Conservation (phyloP, 345 rosid species). For the Trapa incisa region DNA sequence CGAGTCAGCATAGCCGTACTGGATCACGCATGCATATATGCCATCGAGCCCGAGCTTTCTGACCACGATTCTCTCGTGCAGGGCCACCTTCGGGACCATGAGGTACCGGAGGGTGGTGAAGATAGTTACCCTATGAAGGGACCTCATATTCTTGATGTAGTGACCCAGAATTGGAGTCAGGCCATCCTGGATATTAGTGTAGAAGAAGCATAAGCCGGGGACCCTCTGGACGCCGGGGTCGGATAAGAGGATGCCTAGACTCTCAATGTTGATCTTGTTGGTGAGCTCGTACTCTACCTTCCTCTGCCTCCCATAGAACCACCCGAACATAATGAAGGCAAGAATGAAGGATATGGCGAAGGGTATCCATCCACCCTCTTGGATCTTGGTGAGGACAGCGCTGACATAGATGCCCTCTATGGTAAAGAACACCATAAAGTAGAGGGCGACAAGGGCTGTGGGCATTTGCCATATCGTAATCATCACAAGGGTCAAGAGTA, state of each 20-base stretch:
- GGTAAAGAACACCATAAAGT: slow-evolving; percentile 45
- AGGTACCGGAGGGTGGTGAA: slow-evolving; percentile 58
- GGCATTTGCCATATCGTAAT: slow-evolving; percentile 80
- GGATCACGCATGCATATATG: slow-evolving; percentile 45
- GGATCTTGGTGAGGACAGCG: slow-evolving; percentile 58
- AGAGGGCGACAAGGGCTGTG: slow-evolving; percentile 38
- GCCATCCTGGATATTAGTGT: slow-evolving; percentile 73
- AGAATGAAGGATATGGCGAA: slow-evolving; percentile 68
- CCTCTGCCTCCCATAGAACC: slow-evolving; percentile 83
- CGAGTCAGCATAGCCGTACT: slow-evolving; percentile 56
- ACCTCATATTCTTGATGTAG: slow-evolving; percentile 62
- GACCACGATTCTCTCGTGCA: slow-evolving; percentile 34
- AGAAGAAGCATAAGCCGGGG: slow-evolving; percentile 73
- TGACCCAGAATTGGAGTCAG: slow-evolving; percentile 71
- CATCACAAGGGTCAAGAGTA: slow-evolving; percentile 68
- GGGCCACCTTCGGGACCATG: slow-evolving; percentile 49
- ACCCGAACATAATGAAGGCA: slow-evolving; percentile 71
- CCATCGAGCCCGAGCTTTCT: slow-evolving; percentile 30
- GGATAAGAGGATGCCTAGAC: slow-evolving; percentile 40
- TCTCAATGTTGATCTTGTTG: slow-evolving; percentile 45
- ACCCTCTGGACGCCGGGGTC: slow-evolving; percentile 64
- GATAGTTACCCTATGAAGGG: slow-evolving; percentile 66
- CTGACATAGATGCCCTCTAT: slow-evolving; percentile 81
- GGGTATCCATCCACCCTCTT: slow-evolving; percentile 89
- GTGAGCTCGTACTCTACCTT: slow-evolving; percentile 61